These are phyloP conservation scores for Peribolospora kevripleyi DNA, from an alignment of 768 basidiomycete species.

Conservation along the genomic window DNA sequence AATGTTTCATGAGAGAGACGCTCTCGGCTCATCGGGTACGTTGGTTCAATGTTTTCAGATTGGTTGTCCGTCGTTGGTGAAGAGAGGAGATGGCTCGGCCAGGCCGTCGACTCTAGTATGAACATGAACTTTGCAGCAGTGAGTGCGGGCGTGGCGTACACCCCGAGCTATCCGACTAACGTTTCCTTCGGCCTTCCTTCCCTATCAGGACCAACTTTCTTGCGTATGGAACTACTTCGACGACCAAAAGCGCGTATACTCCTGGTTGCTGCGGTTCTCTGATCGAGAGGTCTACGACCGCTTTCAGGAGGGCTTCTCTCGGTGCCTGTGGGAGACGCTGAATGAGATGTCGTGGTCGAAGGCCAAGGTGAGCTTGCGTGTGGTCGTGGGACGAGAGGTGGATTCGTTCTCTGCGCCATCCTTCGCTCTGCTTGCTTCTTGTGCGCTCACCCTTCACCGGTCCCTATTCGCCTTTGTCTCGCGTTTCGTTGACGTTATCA, in stretches of 20 bases:
- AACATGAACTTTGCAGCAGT: slow-evolving; percentile 12
- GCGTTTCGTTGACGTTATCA: no score
- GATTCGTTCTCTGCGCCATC: no score
- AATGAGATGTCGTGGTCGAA: slow-evolving; percentile 39
- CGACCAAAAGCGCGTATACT: slow-evolving; percentile 31
- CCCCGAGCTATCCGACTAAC: slow-evolving; percentile 14
- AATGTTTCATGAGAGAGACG: no score
- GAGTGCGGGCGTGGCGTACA: neutral
- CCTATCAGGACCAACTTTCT: slow-evolving; percentile 24
- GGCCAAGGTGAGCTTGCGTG: slow-evolving; percentile 14
- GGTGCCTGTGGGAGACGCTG: slow-evolving; percentile 45
- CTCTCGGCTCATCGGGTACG: neutral
- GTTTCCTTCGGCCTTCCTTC: neutral
- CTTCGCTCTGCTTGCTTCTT: no score
- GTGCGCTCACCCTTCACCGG: no score
- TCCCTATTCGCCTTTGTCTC: no score
- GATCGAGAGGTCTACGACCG: slow-evolving; percentile 31
- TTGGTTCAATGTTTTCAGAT: slow-evolving; percentile 9
- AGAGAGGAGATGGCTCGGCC: slow-evolving; percentile 10
- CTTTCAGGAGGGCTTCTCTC: slow-evolving; percentile 41
- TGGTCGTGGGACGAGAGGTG: no score
- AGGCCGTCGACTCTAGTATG: slow-evolving; percentile 12
- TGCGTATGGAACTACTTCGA: slow-evolving; percentile 69
- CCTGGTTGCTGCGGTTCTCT: slow-evolving; percentile 61
- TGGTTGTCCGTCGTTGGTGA: slow-evolving; percentile 16